Percentiles rank a stretch among this genome's conserved stretches.
Conservation (phyloP, 306 rosid genomes). For the Carpinus viminea region DNA sequence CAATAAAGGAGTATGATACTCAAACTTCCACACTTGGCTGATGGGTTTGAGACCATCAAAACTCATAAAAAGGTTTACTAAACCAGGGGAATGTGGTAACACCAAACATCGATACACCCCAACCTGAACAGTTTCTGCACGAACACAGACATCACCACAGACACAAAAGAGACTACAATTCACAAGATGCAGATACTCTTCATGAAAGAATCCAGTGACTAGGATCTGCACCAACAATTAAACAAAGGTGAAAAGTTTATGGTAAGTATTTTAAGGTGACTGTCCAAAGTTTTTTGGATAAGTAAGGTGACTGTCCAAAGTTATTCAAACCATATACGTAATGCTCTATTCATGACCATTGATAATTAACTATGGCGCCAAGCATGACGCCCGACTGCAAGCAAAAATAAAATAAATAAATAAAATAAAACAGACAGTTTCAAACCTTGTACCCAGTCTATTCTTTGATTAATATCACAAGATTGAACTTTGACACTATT, state of each 20-base stretch:
- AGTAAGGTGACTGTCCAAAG: background rate
- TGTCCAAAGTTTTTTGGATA: too few species aligned
- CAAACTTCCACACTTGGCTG: constrained; percentile 78
- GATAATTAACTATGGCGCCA: background rate
- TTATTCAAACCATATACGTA: background rate
- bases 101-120: constrained; percentile 87
- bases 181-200: constrained; percentile 56
- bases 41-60: constrained; percentile 81
- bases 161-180: constrained; percentile 65
- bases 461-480: too few species aligned
- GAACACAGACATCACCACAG: constrained; percentile 66
- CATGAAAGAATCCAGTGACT: constrained; percentile 67
- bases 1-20: constrained; percentile 61
- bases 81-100: constrained; percentile 61
- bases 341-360: background rate
- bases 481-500: background rate
- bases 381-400: background rate
- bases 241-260: constrained; percentile 20
- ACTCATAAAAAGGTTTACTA: constrained; percentile 67
- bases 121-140: constrained; percentile 66
- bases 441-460: too few species aligned
- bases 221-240: constrained; percentile 64
- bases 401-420: background rate
- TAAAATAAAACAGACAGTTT: too few species aligned
- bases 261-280: background rate